A percentile compares a stretch with the other conserved stretches of the same genome.
phyloP scores from a whole-genome alignment of 2,329 filamentous ascomycete genomes.

The Aspergillus quadricinctus region DNA sequence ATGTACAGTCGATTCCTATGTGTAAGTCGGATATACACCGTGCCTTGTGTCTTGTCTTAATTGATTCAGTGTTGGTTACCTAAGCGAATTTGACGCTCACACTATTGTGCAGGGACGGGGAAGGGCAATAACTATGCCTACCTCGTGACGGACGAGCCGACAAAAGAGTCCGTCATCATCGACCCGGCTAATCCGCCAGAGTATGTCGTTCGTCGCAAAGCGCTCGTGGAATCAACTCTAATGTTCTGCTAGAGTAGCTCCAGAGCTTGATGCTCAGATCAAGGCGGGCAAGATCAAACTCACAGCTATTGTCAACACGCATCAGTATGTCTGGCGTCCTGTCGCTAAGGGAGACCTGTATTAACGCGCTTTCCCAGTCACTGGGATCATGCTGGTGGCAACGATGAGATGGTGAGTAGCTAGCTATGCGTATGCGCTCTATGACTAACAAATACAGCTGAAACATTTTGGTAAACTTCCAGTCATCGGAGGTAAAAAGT shows the following conservation, averaged over 20 bases:
- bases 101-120: conserved; percentile 27
- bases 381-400: conserved; percentile 91
- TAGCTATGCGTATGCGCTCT: neutral
- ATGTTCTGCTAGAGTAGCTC: conserved; percentile 49
- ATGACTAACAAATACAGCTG: conserved; percentile 39
- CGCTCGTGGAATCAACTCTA: neutral
- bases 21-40: conserved; percentile 34
- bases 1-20: conserved; percentile 52
- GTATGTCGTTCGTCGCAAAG: conserved; percentile 27
- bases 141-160: conserved; percentile 47
- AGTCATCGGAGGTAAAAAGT: conserved; percentile 85
- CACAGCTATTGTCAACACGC: conserved; percentile 89
- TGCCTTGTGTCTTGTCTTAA: neutral
- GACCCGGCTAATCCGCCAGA: conserved; percentile 50
- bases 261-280: conserved; percentile 68
- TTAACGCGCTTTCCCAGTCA: conserved; percentile 55
- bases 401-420: conserved; percentile 66
- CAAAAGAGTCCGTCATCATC: conserved; percentile 48
- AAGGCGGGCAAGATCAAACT: conserved; percentile 71
- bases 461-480: conserved; percentile 59
- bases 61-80: neutral
- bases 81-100: neutral
- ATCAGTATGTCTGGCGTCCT: conserved; percentile 64
- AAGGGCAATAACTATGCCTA: conserved; percentile 51
- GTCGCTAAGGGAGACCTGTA: neutral